These are phyloP conservation scores for Aspergillus baeticus DNA, from an alignment of 495 filamentous ascomycete species.

Conservation along the genomic window DNA sequence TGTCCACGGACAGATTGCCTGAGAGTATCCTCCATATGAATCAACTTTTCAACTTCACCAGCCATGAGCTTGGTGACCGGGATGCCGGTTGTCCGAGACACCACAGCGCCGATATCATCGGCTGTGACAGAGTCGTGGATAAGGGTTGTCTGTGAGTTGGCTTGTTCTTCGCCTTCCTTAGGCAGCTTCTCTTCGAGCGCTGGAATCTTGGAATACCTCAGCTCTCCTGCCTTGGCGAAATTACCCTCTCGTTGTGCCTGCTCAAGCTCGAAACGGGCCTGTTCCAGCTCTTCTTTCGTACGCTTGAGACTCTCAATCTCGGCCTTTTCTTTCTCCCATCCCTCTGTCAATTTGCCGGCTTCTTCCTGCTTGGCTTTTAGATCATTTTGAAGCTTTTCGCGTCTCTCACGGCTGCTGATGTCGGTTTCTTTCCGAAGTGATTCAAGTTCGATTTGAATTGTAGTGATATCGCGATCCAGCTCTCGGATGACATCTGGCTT, in stretches of 20 bases:
- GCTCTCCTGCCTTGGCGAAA: slow-evolving; percentile 82
- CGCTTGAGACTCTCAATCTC: slow-evolving; percentile 85
- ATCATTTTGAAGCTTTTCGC: slow-evolving; percentile 74
- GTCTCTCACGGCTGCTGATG: slow-evolving; percentile 79
- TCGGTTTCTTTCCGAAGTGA: slow-evolving; percentile 95
- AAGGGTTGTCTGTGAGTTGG: slow-evolving; percentile 51
- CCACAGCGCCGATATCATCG: slow-evolving; percentile 91
- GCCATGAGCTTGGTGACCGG: slow-evolving; percentile 87
- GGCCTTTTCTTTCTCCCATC: slow-evolving; percentile 86
- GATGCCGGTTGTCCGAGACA: slow-evolving; percentile 88
- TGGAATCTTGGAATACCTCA: slow-evolving; percentile 85
- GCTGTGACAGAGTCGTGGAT: slow-evolving; percentile 91
- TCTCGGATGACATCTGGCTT: slow-evolving; percentile 91
- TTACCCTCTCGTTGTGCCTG: slow-evolving; percentile 87
- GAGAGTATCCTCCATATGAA: slow-evolving; percentile 92
- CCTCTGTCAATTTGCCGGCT: slow-evolving; percentile 60
- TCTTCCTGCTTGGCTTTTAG: slow-evolving; percentile 75
- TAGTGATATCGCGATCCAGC: slow-evolving; percentile 92
- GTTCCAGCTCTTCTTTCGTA: slow-evolving; percentile 80
- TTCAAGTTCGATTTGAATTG: slow-evolving; percentile 95
- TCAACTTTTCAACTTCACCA: slow-evolving; percentile 86
- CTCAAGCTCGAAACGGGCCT: slow-evolving; percentile 79
- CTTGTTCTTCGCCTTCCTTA: slow-evolving; percentile 60
- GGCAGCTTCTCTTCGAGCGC: slow-evolving; percentile 75
- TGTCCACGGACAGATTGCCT: slow-evolving; percentile 85